Evolutionary conservation across 352 stramenopile species (phyloP), one percentile per base, ranked within the genome.

Genomic region (Bremia lactucae): DNA sequence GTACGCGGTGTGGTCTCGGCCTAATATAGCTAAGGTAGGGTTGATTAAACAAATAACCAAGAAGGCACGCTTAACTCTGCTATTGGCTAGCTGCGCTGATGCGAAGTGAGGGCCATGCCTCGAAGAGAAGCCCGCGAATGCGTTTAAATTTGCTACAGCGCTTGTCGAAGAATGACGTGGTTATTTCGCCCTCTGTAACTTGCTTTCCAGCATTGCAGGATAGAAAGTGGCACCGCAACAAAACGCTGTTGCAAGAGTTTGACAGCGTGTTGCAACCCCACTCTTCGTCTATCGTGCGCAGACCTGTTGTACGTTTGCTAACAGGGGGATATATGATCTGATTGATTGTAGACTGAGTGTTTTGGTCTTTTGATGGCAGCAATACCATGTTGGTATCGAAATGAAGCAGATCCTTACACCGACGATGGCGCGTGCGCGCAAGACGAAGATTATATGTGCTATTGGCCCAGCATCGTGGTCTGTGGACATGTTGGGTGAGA

Each of bases 361-460:
- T 3, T 38, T 39, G 24, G 1, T 22, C 9, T 20, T 37, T 37
- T 44, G 22, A 6, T 42, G 20, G 11, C 38, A 88, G 76, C 65
- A 67, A 45, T 85, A 85, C 42, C 63, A 83, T 28, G 65, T 87
- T 5, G 78, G 74, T 6, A 81, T 90, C 42, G 53, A 68, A 15
- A 43, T 83, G 16, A 61, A 79, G 40, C 80, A 90, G 54, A 84
- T 93, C 22, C 38, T 93, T 9, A 60, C 59, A 24, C 72, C 66
- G 4, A 82, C 72, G 15, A 61, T 41, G 4, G 37, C 42, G 4
- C 62, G 56, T n/a, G 59, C 52, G 9, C 85, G 94, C 26, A 95
- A 95, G 53, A 98, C 93, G 36, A 99, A 99, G 75, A 98, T 99
- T 64, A 90, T 99, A 7, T 99, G 96, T 53, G 98, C 96, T 4